Percentiles rank a stretch among this genome's conserved stretches.
Conservation (phyloP, 164 flowering plant species). For the Euptelea pleiosperma region DNA sequence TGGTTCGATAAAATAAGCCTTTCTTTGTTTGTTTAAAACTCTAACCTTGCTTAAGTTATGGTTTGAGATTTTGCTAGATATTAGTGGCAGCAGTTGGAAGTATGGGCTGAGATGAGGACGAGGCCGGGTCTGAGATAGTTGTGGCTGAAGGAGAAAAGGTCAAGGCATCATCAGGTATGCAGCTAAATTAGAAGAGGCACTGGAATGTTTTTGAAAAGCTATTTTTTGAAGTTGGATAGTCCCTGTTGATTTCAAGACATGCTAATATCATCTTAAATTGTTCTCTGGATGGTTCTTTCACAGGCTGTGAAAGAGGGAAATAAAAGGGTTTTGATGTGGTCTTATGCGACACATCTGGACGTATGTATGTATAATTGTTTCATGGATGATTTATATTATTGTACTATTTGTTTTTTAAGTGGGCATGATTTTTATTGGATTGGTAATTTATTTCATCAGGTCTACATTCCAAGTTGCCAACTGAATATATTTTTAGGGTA, state of each 20-base stretch:
- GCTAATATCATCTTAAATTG: slow-evolving; percentile 48
- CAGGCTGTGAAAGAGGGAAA: slow-evolving; percentile 95
- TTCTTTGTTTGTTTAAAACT: too few relatives aligned
- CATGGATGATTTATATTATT: not conserved
- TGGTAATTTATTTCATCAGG: slow-evolving; percentile 42
- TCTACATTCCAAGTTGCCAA: too few relatives aligned
- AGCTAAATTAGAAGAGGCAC: slow-evolving; percentile 4
- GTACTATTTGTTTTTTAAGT: slow-evolving; percentile 7
- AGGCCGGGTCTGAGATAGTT: slow-evolving; percentile 90
- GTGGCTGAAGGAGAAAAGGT: slow-evolving; percentile 69
- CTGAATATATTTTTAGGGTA: too few relatives aligned
- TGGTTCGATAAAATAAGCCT: not conserved
- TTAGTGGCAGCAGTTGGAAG: slow-evolving; percentile 93
- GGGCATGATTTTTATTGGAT: slow-evolving; percentile 6
- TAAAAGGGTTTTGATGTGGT: slow-evolving; percentile 77
- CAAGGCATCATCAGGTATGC: slow-evolving; percentile 86
- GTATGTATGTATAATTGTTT: slow-evolving; percentile 45
- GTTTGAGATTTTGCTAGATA: slow-evolving; percentile 48
- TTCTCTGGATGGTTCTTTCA: slow-evolving; percentile 77
- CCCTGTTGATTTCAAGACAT: slow-evolving; percentile 13
- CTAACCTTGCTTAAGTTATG: slow-evolving; percentile 4
- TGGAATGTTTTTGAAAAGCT: not conserved
- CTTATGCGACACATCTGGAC: slow-evolving; percentile 96
- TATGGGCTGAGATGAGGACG: slow-evolving; percentile 97
- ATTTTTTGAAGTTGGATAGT: not conserved